Evolutionary conservation across 176 grass and related monocot species (phyloP).

Genomic region (Stipa capillata): DNA sequence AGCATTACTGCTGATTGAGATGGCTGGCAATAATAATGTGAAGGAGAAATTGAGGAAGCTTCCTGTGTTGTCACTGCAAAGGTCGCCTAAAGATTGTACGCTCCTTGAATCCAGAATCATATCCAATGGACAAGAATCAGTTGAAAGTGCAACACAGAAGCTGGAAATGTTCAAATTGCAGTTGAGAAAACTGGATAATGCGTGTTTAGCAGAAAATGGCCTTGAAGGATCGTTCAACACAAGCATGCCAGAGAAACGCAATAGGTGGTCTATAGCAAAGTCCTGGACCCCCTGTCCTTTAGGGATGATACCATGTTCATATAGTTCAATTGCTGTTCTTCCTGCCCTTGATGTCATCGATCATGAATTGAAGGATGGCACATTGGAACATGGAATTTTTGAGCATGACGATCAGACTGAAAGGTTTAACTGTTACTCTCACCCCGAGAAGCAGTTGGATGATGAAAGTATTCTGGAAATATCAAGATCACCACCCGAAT

Average conservation of each 20-base stretch:
- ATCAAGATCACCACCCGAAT: slow-evolving; percentile 16
- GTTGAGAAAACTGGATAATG: slow-evolving; percentile 13
- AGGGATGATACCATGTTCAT: slow-evolving; percentile 75
- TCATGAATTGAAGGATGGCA: neutral
- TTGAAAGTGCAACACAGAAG: slow-evolving; percentile 29
- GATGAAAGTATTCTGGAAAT: slow-evolving; percentile 23
- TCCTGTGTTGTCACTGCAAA: slow-evolving; percentile 20
- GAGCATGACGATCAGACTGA: slow-evolving; percentile 18
- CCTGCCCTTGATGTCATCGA: slow-evolving; percentile 32
- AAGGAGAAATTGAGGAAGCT: slow-evolving; percentile 72
- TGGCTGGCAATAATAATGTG: slow-evolving; percentile 25
- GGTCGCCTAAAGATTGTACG: slow-evolving; percentile 11
- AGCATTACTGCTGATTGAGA: slow-evolving; percentile 51
- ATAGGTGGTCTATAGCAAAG: slow-evolving; percentile 51
- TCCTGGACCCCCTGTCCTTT: slow-evolving; percentile 76
- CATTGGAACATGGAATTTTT: slow-evolving; percentile 5
- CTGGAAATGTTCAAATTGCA: slow-evolving; percentile 47
- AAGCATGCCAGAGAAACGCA: slow-evolving; percentile 14
- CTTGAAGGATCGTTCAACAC: neutral
- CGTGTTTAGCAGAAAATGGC: neutral
- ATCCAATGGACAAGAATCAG: slow-evolving; percentile 26
- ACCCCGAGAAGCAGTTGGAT: neutral
- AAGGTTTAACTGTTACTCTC: slow-evolving; percentile 3
- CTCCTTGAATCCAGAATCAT: slow-evolving; percentile 10
- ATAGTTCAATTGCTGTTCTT: slow-evolving; percentile 79